Evolutionary conservation across 2,329 filamentous ascomycete species (phyloP).

Genomic region (Colletotrichum falcatum): DNA sequence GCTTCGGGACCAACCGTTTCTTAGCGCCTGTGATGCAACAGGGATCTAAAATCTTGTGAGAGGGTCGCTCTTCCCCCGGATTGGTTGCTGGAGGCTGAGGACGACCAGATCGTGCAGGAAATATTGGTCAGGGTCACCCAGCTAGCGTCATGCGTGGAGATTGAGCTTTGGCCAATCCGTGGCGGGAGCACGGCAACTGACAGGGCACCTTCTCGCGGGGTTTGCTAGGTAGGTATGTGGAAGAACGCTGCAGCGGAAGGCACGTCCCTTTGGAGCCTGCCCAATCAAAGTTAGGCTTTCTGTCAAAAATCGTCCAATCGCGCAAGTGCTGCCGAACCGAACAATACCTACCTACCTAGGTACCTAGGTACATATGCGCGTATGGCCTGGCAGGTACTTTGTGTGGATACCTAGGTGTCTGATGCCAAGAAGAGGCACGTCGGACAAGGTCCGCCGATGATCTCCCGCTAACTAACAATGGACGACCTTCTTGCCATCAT

Average conservation of each 20-base stretch:
- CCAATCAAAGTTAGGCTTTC: slow-evolving; percentile 8
- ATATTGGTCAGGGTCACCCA: slow-evolving; percentile 44
- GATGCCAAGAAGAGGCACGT: slow-evolving; percentile 15
- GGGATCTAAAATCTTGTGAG: slow-evolving; percentile 44
- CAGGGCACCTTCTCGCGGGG: slow-evolving; percentile 38
- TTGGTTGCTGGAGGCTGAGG: slow-evolving; percentile 50
- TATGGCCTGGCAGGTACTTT: too few relatives aligned
- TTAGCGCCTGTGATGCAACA: slow-evolving; percentile 50
- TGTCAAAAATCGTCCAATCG: slow-evolving; percentile 18
- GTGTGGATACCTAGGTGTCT: too few relatives aligned
- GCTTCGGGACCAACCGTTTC: slow-evolving; percentile 60
- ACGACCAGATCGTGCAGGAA: slow-evolving; percentile 47
- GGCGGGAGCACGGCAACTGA: slow-evolving; percentile 33
- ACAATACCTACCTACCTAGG: too few relatives aligned
- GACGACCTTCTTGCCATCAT: slow-evolving; percentile 5
- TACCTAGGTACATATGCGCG: too few relatives aligned
- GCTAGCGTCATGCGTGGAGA: slow-evolving; percentile 27
- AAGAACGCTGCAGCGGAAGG: too few relatives aligned
- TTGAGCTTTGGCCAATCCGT: slow-evolving; percentile 39
- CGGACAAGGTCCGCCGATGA: slow-evolving; percentile 37
- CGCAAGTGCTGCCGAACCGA: too few relatives aligned
- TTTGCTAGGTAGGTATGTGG: slow-evolving; percentile 16
- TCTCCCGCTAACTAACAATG: slow-evolving; percentile 25
- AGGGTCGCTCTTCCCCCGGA: slow-evolving; percentile 53
- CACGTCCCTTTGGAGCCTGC: too few relatives aligned